These are phyloP conservation scores for Dothistroma septosporum DNA, from an alignment of 2,329 filamentous ascomycete species.

Conservation along the genomic window DNA sequence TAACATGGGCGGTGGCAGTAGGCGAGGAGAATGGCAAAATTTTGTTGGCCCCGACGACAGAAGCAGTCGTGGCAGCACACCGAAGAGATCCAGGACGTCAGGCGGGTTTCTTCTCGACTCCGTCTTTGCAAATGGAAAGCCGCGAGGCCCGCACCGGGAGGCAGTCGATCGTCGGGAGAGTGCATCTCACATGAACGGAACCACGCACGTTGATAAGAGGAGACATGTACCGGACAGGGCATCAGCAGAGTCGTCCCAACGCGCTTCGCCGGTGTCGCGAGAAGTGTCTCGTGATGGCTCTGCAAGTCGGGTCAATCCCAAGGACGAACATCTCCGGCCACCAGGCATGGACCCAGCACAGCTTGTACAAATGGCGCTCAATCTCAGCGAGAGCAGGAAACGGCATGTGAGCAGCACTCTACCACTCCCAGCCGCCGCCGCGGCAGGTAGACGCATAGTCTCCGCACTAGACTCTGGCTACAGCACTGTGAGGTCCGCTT, in stretches of 20 bases:
- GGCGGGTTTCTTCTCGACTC: conserved; percentile 40
- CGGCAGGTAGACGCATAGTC: conserved; percentile 45
- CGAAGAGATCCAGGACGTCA: conserved; percentile 28
- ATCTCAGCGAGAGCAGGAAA: conserved; percentile 74
- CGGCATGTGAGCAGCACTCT: conserved; percentile 57
- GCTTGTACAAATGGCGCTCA: conserved; percentile 89
- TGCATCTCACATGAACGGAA: conserved; percentile 17
- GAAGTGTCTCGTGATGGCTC: conserved; percentile 21
- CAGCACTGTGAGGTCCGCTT: conserved; percentile 47
- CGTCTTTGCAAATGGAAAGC: conserved; percentile 24
- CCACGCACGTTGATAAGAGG: conserved; percentile 20
- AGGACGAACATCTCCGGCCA: conserved; percentile 5
- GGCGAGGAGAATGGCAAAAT: conserved; percentile 3
- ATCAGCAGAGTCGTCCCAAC: conserved; percentile 27
- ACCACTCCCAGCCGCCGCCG: conserved; percentile 48
- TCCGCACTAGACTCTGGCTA: conserved; percentile 41
- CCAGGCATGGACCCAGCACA: conserved; percentile 75
- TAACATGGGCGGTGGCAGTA: conserved; percentile 2
- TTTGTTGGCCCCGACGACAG: conserved; percentile 8
- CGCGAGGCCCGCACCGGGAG: conserved; percentile 2
- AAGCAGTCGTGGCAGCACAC: conserved; percentile 12
- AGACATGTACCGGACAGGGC: conserved; percentile 10
- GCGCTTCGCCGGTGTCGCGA: conserved; percentile 29
- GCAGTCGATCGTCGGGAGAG: conserved; percentile 18
- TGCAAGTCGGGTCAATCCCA: conserved; percentile 6